Evolutionary conservation across 176 grass and related monocot species (phyloP), one percentile per base, ranked within the genome.

Genomic region (Panicum miliaceum): DNA sequence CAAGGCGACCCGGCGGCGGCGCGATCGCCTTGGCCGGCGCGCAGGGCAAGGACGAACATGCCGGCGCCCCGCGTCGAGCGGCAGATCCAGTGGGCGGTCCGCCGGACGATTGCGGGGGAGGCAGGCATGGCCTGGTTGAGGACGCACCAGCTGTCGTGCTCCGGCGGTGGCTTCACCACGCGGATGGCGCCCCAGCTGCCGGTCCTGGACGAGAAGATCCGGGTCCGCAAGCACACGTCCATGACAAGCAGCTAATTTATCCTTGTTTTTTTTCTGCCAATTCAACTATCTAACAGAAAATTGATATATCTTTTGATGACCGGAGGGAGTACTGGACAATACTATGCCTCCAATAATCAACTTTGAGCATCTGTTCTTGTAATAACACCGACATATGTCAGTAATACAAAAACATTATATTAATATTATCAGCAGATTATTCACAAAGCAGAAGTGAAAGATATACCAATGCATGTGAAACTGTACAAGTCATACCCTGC

Each of bases 401-500:
- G 57, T 5, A 26, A 60, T 60, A 60, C 7, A 25, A 60, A 60
- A 60, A 60, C 3, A 26, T 2, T 3, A 59, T 23, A 22, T 56
- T 20, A 36, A 32, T 32, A 1, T 35, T 4, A 22, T 12, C 10
- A 42, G 67, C 3, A 2, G 40, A 45, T 20, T 69, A 9, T 66
- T 20, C 2, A 38, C 2, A 38, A 34, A 34, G 5, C 22, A 79
- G 37, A 66, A 47, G 46, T 25, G 71, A 26, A 51, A 57, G 6
- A 43, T 61, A 51, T 64, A 58, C 37, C 14, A 27, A 41, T 67
- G 57, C 58, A 72, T 73, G 79, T 40, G 22, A 82, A 81, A 36
- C 52, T 40, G 25, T 64, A 32, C 4, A 77, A 66, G 34, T 5
- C 12, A 57, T 94, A 99, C 93, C 93, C 86, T 92, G 68, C 96